phyloP scores from a whole-genome alignment of 129 eudicot species.

The Daucus carota region DNA sequence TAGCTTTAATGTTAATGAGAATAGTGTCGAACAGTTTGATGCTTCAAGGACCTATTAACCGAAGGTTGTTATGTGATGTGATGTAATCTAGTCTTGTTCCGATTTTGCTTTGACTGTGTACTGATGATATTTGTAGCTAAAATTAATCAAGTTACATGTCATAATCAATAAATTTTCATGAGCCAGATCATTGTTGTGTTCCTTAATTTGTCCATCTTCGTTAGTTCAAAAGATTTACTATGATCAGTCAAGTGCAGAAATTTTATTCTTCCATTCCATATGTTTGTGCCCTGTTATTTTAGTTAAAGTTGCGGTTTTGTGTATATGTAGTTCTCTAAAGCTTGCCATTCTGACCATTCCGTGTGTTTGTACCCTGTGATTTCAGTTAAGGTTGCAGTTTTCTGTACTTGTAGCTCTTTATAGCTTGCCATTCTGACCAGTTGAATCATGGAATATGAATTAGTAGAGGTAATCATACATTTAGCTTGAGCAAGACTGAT shows the following conservation, averaged over 20 bases:
- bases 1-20: conserved; percentile 42
- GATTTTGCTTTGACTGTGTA: background rate
- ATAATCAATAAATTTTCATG: background rate
- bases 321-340: no score
- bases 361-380: background rate
- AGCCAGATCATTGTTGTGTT: background rate
- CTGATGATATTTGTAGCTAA: background rate
- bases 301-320: no score
- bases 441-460: background rate
- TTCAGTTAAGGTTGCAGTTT: background rate
- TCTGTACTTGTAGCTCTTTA: no score
- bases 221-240: background rate
- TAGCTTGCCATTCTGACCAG: background rate
- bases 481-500: background rate
- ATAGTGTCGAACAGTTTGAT: conserved; percentile 27
- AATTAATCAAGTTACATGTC: background rate
- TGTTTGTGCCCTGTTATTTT: no score
- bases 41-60: conserved; percentile 19
- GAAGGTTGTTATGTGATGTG: background rate
- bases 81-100: background rate
- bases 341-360: no score
- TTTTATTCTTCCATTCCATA: background rate
- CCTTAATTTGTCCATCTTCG: background rate
- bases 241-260: background rate
- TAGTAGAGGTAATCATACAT: background rate